These are phyloP conservation scores for Podospora conica DNA, from an alignment of 495 filamentous ascomycete genomes.

Conservation along the genomic window DNA sequence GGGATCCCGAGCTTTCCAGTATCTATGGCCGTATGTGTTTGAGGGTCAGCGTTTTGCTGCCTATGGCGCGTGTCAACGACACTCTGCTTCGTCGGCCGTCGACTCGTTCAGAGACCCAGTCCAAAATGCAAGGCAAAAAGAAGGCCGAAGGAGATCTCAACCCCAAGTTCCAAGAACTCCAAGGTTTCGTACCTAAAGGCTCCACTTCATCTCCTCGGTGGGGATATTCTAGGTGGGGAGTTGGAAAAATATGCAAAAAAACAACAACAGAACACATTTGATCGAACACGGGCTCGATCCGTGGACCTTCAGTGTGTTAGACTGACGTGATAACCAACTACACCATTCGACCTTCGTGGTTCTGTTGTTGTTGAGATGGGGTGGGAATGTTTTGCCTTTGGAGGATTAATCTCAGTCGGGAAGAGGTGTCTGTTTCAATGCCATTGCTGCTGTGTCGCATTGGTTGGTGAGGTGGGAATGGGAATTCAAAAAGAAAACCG, in stretches of 20 bases:
- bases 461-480: too few relatives aligned
- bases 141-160: not conserved
- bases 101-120: too few relatives aligned
- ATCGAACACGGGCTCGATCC: slow-evolving; percentile 2
- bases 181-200: not conserved
- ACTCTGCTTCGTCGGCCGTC: not conserved
- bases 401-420: too few relatives aligned
- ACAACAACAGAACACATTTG: not conserved
- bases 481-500: too few relatives aligned
- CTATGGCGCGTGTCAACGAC: not conserved
- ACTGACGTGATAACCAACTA: slow-evolving; percentile 7
- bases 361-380: not conserved
- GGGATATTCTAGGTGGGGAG: not conserved
- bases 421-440: too few relatives aligned
- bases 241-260: not conserved
- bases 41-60: not conserved
- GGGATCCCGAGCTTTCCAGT: slow-evolving; percentile 35
- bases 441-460: too few relatives aligned
- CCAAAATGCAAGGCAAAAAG: not conserved
- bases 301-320: slow-evolving; percentile 5
- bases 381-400: not conserved
- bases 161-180: not conserved
- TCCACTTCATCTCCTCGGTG: not conserved
- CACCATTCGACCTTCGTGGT: not conserved
- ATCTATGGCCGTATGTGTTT: slow-evolving; percentile 3